Evolutionary conservation across 2,329 filamentous ascomycete species (phyloP), one percentile per base, ranked within the genome.

Genomic region (Hypoxylon rubiginosum): DNA sequence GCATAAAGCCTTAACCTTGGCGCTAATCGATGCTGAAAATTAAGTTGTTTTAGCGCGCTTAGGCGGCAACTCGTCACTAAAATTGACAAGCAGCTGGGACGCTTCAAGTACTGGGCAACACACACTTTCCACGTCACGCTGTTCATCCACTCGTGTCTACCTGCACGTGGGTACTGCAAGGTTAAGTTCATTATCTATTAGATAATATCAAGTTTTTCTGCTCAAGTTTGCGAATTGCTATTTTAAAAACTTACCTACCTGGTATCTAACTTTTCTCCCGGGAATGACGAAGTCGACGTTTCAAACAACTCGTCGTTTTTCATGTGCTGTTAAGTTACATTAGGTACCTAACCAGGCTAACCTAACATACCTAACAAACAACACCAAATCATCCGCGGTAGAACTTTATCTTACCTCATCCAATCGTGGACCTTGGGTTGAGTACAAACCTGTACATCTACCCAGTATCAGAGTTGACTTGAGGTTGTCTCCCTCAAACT

Each of bases 21-120:
- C 57, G 58, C 65, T 46, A 36, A 61, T 34, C 11, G 21, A 28
- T 57, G 46, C 57, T 56, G 46, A 58, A 51, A 56, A 30, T 49
- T 43, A 28, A 28, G 36, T 28, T 51, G 32, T 45, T 21, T n/a
- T 41, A 57, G 45, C 26, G 43, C 45, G 34, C 52, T 56, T 51
- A 51, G 26, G 28, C 11, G 26, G 49, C 39, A 52, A 43, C 41
- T 64, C 19, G 50, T 60, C 51, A 26, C 46, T 59, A 63, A 43
- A 36, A 36, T 26, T 24, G 21, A 50, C 32, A 65, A 11, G 8
- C 15, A n/a, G n/a, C n/a, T n/a, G n/a, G n/a, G 17, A 6, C 6
- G 11, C 34, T 36, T 39, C 15, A 11, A n/a, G n/a, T n/a, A n/a
- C n/a, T n/a, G n/a, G n/a, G n/a, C n/a, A n/a, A n/a, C n/a, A n/a